Percentiles rank a stretch among this genome's conserved stretches.
phyloP scores from a whole-genome alignment of 495 filamentous ascomycete genomes.

The Xylaria curta region DNA sequence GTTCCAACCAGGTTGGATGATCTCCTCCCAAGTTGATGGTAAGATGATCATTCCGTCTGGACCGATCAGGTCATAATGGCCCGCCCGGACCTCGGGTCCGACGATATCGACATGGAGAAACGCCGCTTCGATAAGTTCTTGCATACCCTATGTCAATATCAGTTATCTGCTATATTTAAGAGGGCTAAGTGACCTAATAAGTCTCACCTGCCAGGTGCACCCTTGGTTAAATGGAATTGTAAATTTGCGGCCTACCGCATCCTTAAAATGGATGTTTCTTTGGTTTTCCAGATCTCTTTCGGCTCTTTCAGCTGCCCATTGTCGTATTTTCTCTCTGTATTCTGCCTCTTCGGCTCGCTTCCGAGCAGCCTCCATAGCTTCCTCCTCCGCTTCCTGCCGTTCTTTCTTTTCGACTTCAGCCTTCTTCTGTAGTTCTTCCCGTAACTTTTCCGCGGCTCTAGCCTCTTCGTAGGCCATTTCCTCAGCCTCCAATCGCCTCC shows the following conservation, averaged over 20 bases:
- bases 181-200: not conserved
- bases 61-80: slow-evolving; percentile 53
- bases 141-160: slow-evolving; percentile 53
- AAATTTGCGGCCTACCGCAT: slow-evolving; percentile 68
- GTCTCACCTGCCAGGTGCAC: slow-evolving; percentile 63
- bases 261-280: slow-evolving; percentile 65
- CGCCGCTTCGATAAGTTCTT: slow-evolving; percentile 54
- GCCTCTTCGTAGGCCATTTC: slow-evolving; percentile 12
- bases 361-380: not conserved
- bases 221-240: slow-evolving; percentile 66
- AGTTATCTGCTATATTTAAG: not conserved
- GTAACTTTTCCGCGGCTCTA: slow-evolving; percentile 5
- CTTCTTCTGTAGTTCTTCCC: slow-evolving; percentile 24
- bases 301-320: slow-evolving; percentile 17
- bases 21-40: slow-evolving; percentile 54
- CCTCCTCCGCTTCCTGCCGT: slow-evolving; percentile 45
- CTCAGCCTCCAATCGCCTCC: slow-evolving; percentile 31
- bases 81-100: slow-evolving; percentile 48
- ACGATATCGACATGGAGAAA: slow-evolving; percentile 53
- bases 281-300: slow-evolving; percentile 33
- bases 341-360: slow-evolving; percentile 1
- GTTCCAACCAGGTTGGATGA: slow-evolving; percentile 63
- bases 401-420: slow-evolving; percentile 30
- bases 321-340: not conserved
- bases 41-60: slow-evolving; percentile 56